Base-by-base conservation (phyloP, 2,329 filamentous ascomycete genomes). In the Pseudogymnoascus sp. region DNA sequence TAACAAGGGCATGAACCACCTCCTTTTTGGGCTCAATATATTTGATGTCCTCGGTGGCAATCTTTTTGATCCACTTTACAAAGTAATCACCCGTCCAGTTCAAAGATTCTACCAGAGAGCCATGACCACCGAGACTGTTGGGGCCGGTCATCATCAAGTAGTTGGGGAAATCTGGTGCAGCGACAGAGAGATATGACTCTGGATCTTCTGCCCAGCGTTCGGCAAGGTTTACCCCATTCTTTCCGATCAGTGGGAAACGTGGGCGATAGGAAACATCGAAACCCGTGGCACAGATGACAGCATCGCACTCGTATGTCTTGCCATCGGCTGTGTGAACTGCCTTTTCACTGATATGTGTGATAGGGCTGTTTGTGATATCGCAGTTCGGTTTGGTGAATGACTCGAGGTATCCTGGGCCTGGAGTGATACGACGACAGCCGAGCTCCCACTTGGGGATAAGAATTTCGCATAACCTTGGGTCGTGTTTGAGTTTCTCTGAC, bases 401-500 rank as follows among this genome's bases (percentile, higher is more conserved):
- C 25, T 37, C 25, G n/a, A 41, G 22, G 33, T 38, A 54, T 18
- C 14, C 9, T 65, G 92, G 83, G 97, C 97, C 89, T 97, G 93
- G 92, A 96, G 93, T 93, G 95, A 90, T 25, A 94, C 61, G 58
- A n/a, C 61, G 37, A 41, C 61, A 63, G 20, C 61, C 61, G 11
- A 59, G 39, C 16, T 38, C 36, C 57, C 57, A 58, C 57, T 58
- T 58, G 4, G 57, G 57, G 11, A 58, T 58, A 58, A 58, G 43
- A 18, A 33, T 54, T 18, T 54, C 43, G 43, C 33, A 39, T 20
- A 59, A 20, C 22, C 41, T 33, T n/a, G 36, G 58, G 89, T 63
- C 92, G 92, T 66, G 91, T 91, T 8, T 93, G 92, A 59, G 92
- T 97, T 76, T 88, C 86, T 58, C 85, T 91, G 67, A 87, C 74